Conservation (phyloP, 2,329 filamentous ascomycete species). For the Scorias spongiosa region DNA sequence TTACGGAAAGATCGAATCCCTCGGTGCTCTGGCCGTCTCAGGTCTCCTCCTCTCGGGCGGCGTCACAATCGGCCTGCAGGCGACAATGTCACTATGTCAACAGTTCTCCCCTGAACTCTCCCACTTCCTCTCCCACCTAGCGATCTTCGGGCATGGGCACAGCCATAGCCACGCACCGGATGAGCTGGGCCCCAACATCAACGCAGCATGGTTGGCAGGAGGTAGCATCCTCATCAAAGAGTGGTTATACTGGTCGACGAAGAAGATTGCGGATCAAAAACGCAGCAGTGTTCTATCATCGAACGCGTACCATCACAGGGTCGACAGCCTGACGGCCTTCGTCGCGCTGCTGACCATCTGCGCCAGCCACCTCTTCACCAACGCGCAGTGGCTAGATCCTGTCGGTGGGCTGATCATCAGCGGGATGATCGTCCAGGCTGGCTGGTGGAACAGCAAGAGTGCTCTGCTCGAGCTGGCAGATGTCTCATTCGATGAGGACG, state of each 20-base stretch:
- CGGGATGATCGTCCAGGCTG: conserved; percentile 81
- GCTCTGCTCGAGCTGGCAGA: conserved; percentile 85
- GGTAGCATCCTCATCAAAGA: conserved; percentile 89
- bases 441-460: conserved; percentile 67
- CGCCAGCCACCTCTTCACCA: conserved; percentile 70
- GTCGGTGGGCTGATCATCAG: conserved; percentile 88
- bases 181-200: conserved; percentile 58
- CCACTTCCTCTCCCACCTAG: conserved; percentile 26
- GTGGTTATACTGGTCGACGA: conserved; percentile 93
- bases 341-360: conserved; percentile 79
- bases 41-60: conserved; percentile 80
- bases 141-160: conserved; percentile 32
- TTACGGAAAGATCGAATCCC: conserved; percentile 94
- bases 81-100: conserved; percentile 40
- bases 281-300: conserved; percentile 92
- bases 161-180: conserved; percentile 39
- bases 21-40: conserved; percentile 86
- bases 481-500: conserved; percentile 69
- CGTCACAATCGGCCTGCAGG: conserved; percentile 70
- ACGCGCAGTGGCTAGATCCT: conserved; percentile 85
- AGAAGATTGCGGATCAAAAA: conserved; percentile 87
- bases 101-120: conserved; percentile 34
- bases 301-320: conserved; percentile 89
- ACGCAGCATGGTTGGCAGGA: conserved; percentile 85
- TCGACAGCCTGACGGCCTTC: conserved; percentile 89